Conservation (phyloP, 2,329 filamentous ascomycete genomes). For the Colletotrichum noveboracense region DNA sequence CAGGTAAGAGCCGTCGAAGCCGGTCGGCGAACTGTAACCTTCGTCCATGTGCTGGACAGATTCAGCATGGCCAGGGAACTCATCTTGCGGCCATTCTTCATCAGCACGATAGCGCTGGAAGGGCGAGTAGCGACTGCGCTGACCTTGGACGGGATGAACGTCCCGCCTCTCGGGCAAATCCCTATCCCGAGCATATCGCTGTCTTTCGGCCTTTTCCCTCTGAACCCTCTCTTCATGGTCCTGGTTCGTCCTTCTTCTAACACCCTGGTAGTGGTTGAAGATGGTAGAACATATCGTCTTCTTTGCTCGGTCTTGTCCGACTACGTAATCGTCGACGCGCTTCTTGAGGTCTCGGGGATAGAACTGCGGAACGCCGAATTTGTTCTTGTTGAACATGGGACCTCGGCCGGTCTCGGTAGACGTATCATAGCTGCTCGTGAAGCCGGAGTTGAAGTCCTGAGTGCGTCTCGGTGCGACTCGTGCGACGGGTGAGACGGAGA, state of each 20-base stretch:
- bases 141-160: constrained; percentile 81
- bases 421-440: constrained; percentile 65
- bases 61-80: constrained; percentile 58
- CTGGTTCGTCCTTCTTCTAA: constrained; percentile 78
- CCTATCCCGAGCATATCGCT: constrained; percentile 73
- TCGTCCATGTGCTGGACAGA: constrained; percentile 48
- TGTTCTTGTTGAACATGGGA: constrained; percentile 64
- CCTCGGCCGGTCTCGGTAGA: constrained; percentile 56
- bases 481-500: constrained; percentile 33
- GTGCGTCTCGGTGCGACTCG: constrained; percentile 42
- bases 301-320: constrained; percentile 93
- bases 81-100: constrained; percentile 49
- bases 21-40: constrained; percentile 14
- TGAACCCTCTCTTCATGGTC: constrained; percentile 68
- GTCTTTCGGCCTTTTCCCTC: constrained; percentile 71
- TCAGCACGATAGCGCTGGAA: constrained; percentile 37
- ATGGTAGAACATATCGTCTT: constrained; percentile 92
- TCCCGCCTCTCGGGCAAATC: constrained; percentile 61
- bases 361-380: constrained; percentile 65
- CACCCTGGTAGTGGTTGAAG: constrained; percentile 94
- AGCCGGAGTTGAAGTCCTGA: constrained; percentile 60
- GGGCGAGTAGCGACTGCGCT: constrained; percentile 33
- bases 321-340: constrained; percentile 93
- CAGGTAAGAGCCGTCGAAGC: constrained; percentile 51
- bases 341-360: constrained; percentile 77